Evolutionary conservation across 2,329 filamentous ascomycete species (phyloP).

Genomic region (Incumbomyces delicatus): DNA sequence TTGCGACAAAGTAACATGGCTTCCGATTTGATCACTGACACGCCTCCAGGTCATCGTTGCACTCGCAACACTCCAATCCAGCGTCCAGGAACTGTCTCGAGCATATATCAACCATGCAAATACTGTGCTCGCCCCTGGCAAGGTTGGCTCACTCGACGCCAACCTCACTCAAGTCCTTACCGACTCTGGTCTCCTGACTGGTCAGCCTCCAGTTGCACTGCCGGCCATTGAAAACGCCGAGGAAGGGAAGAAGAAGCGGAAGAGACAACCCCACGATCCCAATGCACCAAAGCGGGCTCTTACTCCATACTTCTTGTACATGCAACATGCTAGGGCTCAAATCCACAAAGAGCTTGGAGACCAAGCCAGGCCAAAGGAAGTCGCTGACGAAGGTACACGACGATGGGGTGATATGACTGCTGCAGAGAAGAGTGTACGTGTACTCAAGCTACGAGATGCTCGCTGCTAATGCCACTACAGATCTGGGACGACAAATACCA

Average conservation of each 20-base stretch:
- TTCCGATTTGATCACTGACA: not conserved
- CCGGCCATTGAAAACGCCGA: slow-evolving; percentile 20
- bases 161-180: slow-evolving; percentile 36
- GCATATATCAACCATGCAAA: slow-evolving; percentile 86
- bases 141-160: slow-evolving; percentile 44
- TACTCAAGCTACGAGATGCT: not conserved
- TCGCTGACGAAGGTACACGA: slow-evolving; percentile 76
- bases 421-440: slow-evolving; percentile 57
- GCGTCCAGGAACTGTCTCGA: slow-evolving; percentile 68
- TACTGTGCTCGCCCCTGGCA: slow-evolving; percentile 60
- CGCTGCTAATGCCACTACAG: slow-evolving; percentile 23
- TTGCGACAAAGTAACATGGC: too few species aligned
- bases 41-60: slow-evolving; percentile 58
- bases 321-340: slow-evolving; percentile 74
- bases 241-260: slow-evolving; percentile 72
- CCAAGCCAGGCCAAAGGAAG: slow-evolving; percentile 71
- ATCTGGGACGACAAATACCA: slow-evolving; percentile 50
- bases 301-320: slow-evolving; percentile 92
- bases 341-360: slow-evolving; percentile 69
- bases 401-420: slow-evolving; percentile 73
- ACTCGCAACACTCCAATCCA: slow-evolving; percentile 66
- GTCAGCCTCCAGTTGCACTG: slow-evolving; percentile 27
- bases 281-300: slow-evolving; percentile 90
- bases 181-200: slow-evolving; percentile 34
- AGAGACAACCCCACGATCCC: slow-evolving; percentile 77